These are phyloP conservation scores for Pythium vanterpoolii DNA, from an alignment of 352 stramenopile species.

Conservation along the genomic window DNA sequence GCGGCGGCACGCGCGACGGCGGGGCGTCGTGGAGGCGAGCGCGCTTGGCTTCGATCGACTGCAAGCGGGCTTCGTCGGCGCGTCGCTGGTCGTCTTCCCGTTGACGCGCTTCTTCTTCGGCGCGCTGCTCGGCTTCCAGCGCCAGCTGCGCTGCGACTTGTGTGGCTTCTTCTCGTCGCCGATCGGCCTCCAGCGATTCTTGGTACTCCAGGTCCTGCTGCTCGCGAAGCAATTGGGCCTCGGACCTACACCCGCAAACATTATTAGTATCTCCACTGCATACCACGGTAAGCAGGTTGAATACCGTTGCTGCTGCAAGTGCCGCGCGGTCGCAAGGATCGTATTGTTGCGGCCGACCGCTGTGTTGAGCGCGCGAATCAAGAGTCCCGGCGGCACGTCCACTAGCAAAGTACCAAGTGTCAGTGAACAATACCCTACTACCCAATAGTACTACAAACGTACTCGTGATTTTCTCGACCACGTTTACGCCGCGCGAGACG, in stretches of 20 bases:
- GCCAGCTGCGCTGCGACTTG: slow-evolving; percentile 44
- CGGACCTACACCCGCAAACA: slow-evolving; percentile 36
- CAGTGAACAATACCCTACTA: neutral
- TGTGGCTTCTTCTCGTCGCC: slow-evolving; percentile 60
- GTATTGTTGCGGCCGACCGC: slow-evolving; percentile 75
- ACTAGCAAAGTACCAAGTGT: slow-evolving; percentile 21
- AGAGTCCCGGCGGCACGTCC: slow-evolving; percentile 50
- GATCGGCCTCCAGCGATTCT: slow-evolving; percentile 89
- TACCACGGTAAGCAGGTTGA: too few relatives aligned
- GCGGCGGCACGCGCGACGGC: slow-evolving; percentile 41
- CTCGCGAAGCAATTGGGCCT: slow-evolving; percentile 85
- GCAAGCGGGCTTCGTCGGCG: slow-evolving; percentile 31
- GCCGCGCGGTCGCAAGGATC: slow-evolving; percentile 62
- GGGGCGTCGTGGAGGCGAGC: slow-evolving; percentile 39
- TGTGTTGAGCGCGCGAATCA: slow-evolving; percentile 57
- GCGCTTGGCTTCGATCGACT: slow-evolving; percentile 61
- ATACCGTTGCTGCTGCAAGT: slow-evolving; percentile 65
- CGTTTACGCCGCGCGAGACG: slow-evolving; percentile 71
- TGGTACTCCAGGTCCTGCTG: slow-evolving; percentile 94
- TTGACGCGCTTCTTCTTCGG: slow-evolving; percentile 35
- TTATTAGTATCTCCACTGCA: neutral
- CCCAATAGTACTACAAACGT: neutral
- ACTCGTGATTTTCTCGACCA: slow-evolving; percentile 86
- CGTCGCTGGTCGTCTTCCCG: slow-evolving; percentile 28
- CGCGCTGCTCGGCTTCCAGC: slow-evolving; percentile 21